Base-by-base conservation (phyloP, 177 flowering plant genomes). In the Telopea speciosissima region DNA sequence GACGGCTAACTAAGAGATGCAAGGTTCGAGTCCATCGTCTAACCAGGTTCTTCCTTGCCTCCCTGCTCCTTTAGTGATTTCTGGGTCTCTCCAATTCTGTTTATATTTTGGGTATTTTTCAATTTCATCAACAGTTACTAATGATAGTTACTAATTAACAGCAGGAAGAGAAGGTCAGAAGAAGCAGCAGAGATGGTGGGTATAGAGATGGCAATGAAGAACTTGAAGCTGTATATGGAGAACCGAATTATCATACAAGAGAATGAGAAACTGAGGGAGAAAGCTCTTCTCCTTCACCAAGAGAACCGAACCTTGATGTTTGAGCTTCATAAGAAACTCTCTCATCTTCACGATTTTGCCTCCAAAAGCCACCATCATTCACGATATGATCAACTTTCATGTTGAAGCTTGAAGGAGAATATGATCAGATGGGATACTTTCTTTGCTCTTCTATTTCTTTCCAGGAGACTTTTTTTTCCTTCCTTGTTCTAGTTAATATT, bases 151-250 rank as follows among this genome's bases (percentile, higher is more conserved):
- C 40, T 28, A 2, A 36, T 16, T 16, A 70, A 66, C 73, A 78
- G 83, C 75, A 61, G 69, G 65, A 77, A 22, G 62, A 61, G 69
- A 64, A 59, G 24, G 19, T 45, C 62, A 45, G 22, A 54, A 56
- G 63, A 65, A 36, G 69, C 12, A 67, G 71, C 45, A 65, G 22
- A 12, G 11, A 52, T 33, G 23, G 33, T 24, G 23, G 70, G 78
- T 74, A 71, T 22, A 65, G 78, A 82, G 68, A 83, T 93, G 86
- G 81, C 83, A 59, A 24, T 86, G 12, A 86, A 82, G 84, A 93
- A 93, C 76, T 72, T 86, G 86, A 90, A 81, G 81, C 85, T 93
- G 62, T 89, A 82, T 77, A 79, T 86, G 88, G 83, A 87, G 84
- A 93, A 93, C 79, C 76, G 81, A 73, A 88, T 83, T 78, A 89